A percentile compares a stretch with the other conserved stretches of the same genome.
phyloP scores from a whole-genome alignment of 805 yeast species.

The Candida awuae region DNA sequence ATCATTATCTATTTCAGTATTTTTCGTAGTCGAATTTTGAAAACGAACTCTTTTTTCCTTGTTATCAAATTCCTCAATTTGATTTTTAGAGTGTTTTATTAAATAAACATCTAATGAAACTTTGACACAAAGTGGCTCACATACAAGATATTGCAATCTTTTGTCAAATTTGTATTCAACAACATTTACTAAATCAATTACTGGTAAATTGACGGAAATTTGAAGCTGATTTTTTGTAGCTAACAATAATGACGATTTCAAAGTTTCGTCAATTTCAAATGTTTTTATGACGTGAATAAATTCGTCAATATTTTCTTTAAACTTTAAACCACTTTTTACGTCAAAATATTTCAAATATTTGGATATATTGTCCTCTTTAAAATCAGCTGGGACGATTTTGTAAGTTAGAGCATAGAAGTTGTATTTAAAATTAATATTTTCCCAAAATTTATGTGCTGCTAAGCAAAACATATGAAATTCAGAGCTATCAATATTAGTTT shows the following conservation, averaged over 20 bases:
- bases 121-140: constrained; percentile 47
- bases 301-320: constrained; percentile 9
- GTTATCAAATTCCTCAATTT: constrained; percentile 5
- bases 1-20: constrained; percentile 8
- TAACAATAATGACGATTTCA: not conserved
- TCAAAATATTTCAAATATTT: constrained; percentile 11
- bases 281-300: constrained; percentile 10
- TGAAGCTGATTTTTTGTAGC: constrained; percentile 15
- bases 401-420: constrained; percentile 25
- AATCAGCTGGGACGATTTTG: constrained; percentile 13
- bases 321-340: constrained; percentile 9
- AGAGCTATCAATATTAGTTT: not conserved
- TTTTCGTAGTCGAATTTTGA: not conserved
- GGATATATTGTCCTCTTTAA: constrained; percentile 8
- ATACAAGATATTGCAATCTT: constrained; percentile 44
- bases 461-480: constrained; percentile 18
- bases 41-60: constrained; percentile 27
- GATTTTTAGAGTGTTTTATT: constrained; percentile 10
- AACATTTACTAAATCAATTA: constrained; percentile 50
- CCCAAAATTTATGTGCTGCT: constrained; percentile 17
- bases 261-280: not conserved
- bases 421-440: constrained; percentile 17
- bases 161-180: constrained; percentile 38
- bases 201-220: constrained; percentile 58
- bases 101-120: constrained; percentile 31